Evolutionary conservation across 78 protist genomes (phyloP).

Genomic region (Dictyostelium intermedium): DNA sequence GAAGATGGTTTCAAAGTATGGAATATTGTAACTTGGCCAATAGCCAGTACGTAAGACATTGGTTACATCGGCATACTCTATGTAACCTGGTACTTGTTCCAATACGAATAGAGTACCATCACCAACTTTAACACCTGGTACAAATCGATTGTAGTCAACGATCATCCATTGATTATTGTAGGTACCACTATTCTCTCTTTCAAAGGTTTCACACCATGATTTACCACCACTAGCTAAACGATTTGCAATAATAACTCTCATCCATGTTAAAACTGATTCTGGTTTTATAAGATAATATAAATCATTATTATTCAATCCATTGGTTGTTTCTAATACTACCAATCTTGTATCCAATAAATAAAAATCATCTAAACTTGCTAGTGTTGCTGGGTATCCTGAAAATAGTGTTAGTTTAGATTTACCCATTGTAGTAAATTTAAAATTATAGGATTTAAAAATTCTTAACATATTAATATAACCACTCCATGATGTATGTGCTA

Average conservation of each 20-base stretch:
- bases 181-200: constrained; percentile 82
- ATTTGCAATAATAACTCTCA: constrained; percentile 82
- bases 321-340: constrained; percentile 77
- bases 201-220: constrained; percentile 49
- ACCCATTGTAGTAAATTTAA: background rate
- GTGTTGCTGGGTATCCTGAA: constrained; percentile 40
- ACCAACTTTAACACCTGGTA: constrained; percentile 66
- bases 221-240: constrained; percentile 23
- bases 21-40: constrained; percentile 91
- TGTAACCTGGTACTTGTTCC: constrained; percentile 93
- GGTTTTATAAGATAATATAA: constrained; percentile 53
- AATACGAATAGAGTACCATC: constrained; percentile 81
- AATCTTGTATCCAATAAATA: constrained; percentile 29
- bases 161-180: constrained; percentile 90
- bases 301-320: constrained; percentile 49
- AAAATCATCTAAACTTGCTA: constrained; percentile 28
- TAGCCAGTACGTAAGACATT: constrained; percentile 67
- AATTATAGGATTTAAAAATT: constrained; percentile 25
- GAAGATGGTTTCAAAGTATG: constrained; percentile 78
- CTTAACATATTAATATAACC: constrained; percentile 14
- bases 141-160: constrained; percentile 80
- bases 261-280: constrained; percentile 73
- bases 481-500: constrained; percentile 39
- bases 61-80: constrained; percentile 68
- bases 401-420: constrained; percentile 15